phyloP scores from a whole-genome alignment of 1,284 basidiomycete genomes.

The Exobasidium cylindrosporum region DNA sequence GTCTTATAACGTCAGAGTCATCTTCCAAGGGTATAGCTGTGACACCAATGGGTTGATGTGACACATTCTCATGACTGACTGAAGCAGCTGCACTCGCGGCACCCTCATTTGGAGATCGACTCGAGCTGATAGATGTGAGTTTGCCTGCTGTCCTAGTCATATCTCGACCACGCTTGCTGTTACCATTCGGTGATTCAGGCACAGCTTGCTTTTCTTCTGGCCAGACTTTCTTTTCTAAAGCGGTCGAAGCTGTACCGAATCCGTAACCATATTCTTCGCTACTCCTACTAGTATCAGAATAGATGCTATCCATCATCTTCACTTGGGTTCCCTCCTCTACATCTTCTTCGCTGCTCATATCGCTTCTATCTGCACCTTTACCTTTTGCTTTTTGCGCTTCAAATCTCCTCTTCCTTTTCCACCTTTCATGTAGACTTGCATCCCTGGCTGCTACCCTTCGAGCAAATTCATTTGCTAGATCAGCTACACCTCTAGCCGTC shows the following conservation, averaged over 20 bases:
- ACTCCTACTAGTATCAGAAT: not conserved
- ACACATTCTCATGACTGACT: not conserved
- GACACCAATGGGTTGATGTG: not conserved
- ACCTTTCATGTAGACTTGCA: not conserved
- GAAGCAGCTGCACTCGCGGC: not conserved
- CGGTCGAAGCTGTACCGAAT: slow-evolving; percentile 1
- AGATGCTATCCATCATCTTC: not conserved
- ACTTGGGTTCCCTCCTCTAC: not conserved
- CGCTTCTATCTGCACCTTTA: not conserved
- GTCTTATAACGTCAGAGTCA: not conserved
- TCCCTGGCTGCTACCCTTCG: not conserved
- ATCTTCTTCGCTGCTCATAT: not conserved
- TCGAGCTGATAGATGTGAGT: not conserved
- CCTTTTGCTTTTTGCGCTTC: not conserved
- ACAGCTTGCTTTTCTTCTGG: not conserved
- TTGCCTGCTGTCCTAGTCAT: slow-evolving; percentile 4
- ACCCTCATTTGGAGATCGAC: not conserved
- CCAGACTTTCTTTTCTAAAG: not conserved
- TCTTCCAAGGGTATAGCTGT: not conserved
- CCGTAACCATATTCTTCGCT: not conserved
- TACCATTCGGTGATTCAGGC: not conserved
- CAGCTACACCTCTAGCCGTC: slow-evolving; percentile 6
- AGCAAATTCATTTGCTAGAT: not conserved
- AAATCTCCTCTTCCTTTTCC: not conserved
- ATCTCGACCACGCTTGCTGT: not conserved